Evolutionary conservation across 2,329 filamentous ascomycete species (phyloP).

Genomic region (Ceratocystis cubensis): DNA sequence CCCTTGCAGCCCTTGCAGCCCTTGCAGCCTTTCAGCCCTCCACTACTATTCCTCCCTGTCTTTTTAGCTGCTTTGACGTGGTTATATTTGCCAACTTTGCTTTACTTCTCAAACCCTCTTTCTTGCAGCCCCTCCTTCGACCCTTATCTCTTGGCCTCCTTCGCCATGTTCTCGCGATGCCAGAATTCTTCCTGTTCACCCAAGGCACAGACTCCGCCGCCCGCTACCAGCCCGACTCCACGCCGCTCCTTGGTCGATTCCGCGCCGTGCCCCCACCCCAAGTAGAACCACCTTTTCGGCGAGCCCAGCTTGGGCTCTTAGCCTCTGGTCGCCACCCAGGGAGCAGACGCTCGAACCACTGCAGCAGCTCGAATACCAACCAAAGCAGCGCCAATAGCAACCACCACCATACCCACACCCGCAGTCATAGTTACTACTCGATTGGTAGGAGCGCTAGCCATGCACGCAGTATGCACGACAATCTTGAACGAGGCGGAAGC

Average conservation of each 20-base stretch:
- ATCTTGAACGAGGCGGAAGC: conserved; percentile 31
- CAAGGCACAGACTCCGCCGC: conserved; percentile 49
- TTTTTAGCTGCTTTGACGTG: conserved; percentile 5
- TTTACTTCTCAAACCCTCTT: neutral
- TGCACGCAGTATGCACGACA: conserved; percentile 22
- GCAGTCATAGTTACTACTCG: conserved; percentile 26
- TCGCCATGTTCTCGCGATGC: conserved; percentile 33
- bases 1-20: neutral
- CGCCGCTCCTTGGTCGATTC: conserved; percentile 52
- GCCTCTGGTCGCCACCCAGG: conserved; percentile 18
- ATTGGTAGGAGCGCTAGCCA: conserved; percentile 31
- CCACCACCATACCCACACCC: conserved; percentile 12
- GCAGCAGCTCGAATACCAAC: conserved; percentile 9
- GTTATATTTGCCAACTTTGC: neutral
- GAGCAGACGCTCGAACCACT: neutral
- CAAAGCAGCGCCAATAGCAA: conserved; percentile 23
- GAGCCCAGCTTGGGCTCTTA: conserved; percentile 18
- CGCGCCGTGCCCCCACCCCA: conserved; percentile 44
- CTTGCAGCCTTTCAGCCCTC: neutral
- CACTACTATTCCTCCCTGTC: neutral
- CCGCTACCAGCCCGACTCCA: conserved; percentile 40
- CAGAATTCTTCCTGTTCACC: conserved; percentile 55
- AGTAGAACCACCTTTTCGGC: conserved; percentile 15
- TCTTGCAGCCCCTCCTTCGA: neutral
- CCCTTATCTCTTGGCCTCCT: neutral